Evolutionary conservation across 768 basidiomycete genomes (phyloP).

Genomic region (Zangia roseola): DNA sequence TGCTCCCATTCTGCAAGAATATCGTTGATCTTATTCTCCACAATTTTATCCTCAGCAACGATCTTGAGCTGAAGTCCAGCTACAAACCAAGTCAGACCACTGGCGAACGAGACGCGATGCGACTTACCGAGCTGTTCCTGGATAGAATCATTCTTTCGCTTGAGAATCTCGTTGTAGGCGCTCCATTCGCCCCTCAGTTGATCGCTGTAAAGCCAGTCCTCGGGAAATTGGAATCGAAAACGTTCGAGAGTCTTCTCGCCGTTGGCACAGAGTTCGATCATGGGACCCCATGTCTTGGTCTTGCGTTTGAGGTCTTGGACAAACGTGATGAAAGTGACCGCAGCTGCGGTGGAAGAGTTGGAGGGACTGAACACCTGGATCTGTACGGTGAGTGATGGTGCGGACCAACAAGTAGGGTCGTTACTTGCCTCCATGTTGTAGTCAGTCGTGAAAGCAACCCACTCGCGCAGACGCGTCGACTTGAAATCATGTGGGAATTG

Average conservation of each 20-base stretch:
- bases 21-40: slow-evolving; percentile 93
- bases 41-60: slow-evolving; percentile 98
- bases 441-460: slow-evolving; percentile 19
- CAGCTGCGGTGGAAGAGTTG: slow-evolving; percentile 94
- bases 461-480: slow-evolving; percentile 17
- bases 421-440: slow-evolving; percentile 30
- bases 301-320: slow-evolving; percentile 99
- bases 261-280: slow-evolving; percentile 91
- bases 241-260: slow-evolving; percentile 98
- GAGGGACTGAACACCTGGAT: slow-evolving; percentile 65
- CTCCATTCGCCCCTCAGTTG: slow-evolving; percentile 98
- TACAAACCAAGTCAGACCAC: slow-evolving; percentile 31
- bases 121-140: slow-evolving; percentile 91
- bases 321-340: slow-evolving; percentile 98
- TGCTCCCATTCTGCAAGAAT: slow-evolving; percentile 92
- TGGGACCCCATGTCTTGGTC: slow-evolving; percentile 93
- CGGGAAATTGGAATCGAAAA: slow-evolving; percentile 94
- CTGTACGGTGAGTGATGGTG: slow-evolving; percentile 7
- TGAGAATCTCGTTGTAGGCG: slow-evolving; percentile 96
- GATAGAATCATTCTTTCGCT: slow-evolving; percentile 96
- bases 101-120: slow-evolving; percentile 4
- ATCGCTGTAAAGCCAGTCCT: slow-evolving; percentile 98
- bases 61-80: slow-evolving; percentile 99
- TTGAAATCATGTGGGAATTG: slow-evolving; percentile 18
- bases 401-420: neutral